Evolutionary conservation across 306 rosid genomes (phyloP).

Genomic region (Aeschynomene evenia): DNA sequence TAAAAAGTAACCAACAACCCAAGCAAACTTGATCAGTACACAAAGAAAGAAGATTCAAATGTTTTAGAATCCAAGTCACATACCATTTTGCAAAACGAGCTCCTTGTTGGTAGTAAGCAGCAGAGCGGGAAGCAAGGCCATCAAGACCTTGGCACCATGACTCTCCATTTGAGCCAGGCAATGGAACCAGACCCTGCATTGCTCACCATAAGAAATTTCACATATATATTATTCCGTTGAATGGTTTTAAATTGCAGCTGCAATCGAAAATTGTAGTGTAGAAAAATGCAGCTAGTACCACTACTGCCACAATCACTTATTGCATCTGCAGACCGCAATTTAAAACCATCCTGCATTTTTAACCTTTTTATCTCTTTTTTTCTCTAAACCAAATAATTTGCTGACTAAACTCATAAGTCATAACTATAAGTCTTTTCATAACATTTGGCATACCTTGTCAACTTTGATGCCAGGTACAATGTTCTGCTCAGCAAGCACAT

Average conservation of each 20-base stretch:
- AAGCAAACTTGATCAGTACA: not conserved
- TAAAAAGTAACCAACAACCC: not conserved
- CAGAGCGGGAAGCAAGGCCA: conserved; percentile 87
- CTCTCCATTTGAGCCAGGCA: conserved; percentile 76
- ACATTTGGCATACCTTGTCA: conserved; percentile 58
- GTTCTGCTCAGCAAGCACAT: conserved; percentile 59
- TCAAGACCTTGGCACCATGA: conserved; percentile 98
- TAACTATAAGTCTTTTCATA: not conserved
- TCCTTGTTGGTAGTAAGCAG: conserved; percentile 91
- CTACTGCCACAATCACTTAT: no score
- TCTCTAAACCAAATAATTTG: not conserved
- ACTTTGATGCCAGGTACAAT: conserved; percentile 85
- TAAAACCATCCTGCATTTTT: no score
- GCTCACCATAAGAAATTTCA: conserved; percentile 45
- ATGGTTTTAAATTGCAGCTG: not conserved
- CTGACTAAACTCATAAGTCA: not conserved
- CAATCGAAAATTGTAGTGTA: no score
- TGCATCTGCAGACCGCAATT: no score
- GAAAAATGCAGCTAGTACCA: no score
- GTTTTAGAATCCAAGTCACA: not conserved
- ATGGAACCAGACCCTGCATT: conserved; percentile 66
- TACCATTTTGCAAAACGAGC: conserved; percentile 89
- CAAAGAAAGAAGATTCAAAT: not conserved
- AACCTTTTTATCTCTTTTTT: not conserved
- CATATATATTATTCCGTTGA: not conserved